These are phyloP conservation scores for Ustilago sp. DNA, from an alignment of 1,284 basidiomycete species.

Conservation along the genomic window DNA sequence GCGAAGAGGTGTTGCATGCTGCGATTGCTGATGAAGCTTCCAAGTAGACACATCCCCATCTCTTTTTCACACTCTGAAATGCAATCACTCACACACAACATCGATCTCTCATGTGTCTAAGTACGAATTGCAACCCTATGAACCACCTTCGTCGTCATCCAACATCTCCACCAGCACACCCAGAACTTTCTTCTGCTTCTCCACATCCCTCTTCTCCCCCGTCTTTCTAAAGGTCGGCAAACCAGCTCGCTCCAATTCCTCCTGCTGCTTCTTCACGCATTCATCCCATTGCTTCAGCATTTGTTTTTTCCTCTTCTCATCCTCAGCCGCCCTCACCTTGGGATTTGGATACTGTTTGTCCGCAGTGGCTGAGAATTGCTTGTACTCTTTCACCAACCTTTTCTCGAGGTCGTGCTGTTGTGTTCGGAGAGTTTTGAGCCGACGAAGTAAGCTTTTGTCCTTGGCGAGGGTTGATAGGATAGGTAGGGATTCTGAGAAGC, in stretches of 20 bases:
- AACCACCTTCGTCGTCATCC: slow-evolving; percentile 14
- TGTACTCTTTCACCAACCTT: slow-evolving; percentile 24
- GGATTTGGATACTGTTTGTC: slow-evolving; percentile 35
- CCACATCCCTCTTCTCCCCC: slow-evolving; percentile 13
- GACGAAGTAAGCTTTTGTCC: slow-evolving; percentile 20
- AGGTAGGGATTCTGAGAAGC: slow-evolving; percentile 34
- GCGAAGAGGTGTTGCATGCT: slow-evolving; percentile 48
- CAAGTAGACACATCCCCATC: neutral
- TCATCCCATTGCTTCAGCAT: slow-evolving; percentile 34
- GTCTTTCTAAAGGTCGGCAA: slow-evolving; percentile 20
- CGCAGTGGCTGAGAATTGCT: slow-evolving; percentile 13
- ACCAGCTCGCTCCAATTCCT: slow-evolving; percentile 14
- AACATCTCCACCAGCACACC: slow-evolving; percentile 37
- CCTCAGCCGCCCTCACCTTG: slow-evolving; percentile 20
- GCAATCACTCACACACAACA: neutral
- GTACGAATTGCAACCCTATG: too few relatives aligned
- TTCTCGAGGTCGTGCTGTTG: slow-evolving; percentile 37
- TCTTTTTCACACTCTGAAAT: neutral
- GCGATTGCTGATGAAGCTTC: slow-evolving; percentile 23
- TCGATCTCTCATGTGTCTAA: neutral
- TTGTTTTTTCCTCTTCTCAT: slow-evolving; percentile 12
- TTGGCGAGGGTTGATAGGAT: slow-evolving; percentile 33
- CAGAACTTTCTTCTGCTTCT: slow-evolving; percentile 31
- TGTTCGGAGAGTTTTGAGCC: slow-evolving; percentile 11
- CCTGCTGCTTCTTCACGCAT: slow-evolving; percentile 23